Evolutionary conservation across 2,329 filamentous ascomycete species (phyloP).

Genomic region (Alternaria longipes): DNA sequence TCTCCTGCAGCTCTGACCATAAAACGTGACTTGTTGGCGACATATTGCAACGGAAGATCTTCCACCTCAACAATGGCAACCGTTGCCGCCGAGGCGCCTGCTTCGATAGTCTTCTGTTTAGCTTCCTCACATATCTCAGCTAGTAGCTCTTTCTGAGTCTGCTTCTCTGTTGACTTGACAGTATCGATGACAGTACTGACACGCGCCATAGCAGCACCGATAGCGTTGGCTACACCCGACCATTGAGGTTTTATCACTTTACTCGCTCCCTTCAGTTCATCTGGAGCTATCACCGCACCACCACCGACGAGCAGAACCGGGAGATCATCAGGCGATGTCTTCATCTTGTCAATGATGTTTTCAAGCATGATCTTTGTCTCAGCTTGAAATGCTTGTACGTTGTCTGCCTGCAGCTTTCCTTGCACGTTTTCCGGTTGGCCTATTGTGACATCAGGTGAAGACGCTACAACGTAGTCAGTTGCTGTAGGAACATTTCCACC

Average conservation of each 20-base stretch:
- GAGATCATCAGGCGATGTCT: slow-evolving; percentile 67
- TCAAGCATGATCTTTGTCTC: slow-evolving; percentile 64
- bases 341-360: slow-evolving; percentile 68
- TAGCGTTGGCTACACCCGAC: slow-evolving; percentile 70
- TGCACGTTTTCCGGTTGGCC: slow-evolving; percentile 55
- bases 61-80: slow-evolving; percentile 51
- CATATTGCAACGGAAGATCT: slow-evolving; percentile 65
- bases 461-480: slow-evolving; percentile 63
- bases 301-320: slow-evolving; percentile 71
- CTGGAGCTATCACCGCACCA: slow-evolving; percentile 67
- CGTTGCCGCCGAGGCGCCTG: slow-evolving; percentile 47
- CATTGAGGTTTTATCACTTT: slow-evolving; percentile 65
- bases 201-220: slow-evolving; percentile 69
- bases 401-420: slow-evolving; percentile 42
- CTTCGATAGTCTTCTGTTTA: slow-evolving; percentile 51
- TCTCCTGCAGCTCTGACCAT: slow-evolving; percentile 67
- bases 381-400: slow-evolving; percentile 52
- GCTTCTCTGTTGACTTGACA: slow-evolving; percentile 51
- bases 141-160: slow-evolving; percentile 44
- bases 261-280: slow-evolving; percentile 65
- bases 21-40: slow-evolving; percentile 59
- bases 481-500: slow-evolving; percentile 66
- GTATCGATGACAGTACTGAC: slow-evolving; percentile 61
- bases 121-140: slow-evolving; percentile 51
- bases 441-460: slow-evolving; percentile 49